A percentile compares a stretch with the other conserved stretches of the same genome.
Evolutionary conservation across 176 grass and related monocot species (phyloP).

Genomic region (Ensete glaucum): DNA sequence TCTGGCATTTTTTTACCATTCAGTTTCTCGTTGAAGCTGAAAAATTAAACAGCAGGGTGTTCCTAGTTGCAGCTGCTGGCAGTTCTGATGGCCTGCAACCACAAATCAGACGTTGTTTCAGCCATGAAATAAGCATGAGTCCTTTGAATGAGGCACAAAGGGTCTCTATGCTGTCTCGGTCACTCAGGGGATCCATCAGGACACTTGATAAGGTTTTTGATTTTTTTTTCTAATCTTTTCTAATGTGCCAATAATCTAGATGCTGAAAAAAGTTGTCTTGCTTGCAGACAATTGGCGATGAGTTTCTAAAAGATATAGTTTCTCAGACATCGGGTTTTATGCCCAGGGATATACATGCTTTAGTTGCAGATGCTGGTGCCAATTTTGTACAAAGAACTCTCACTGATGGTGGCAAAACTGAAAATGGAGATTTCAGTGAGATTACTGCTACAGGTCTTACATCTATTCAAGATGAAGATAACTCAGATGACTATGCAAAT

Average conservation of each 20-base stretch:
- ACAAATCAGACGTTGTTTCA: constrained; percentile 75
- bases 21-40: constrained; percentile 68
- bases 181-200: constrained; percentile 33
- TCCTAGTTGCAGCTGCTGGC: constrained; percentile 75
- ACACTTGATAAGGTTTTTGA: constrained; percentile 43
- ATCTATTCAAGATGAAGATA: constrained; percentile 21
- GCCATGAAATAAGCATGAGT: constrained; percentile 83
- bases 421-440: constrained; percentile 20
- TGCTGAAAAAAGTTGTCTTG: background rate
- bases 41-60: constrained; percentile 49
- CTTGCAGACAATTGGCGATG: constrained; percentile 58
- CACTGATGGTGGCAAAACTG: constrained; percentile 18
- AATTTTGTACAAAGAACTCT: constrained; percentile 54
- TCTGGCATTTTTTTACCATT: constrained; percentile 12
- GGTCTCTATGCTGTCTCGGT: constrained; percentile 61
- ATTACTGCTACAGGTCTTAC: constrained; percentile 27
- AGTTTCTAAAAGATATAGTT: constrained; percentile 65
- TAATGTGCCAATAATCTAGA: background rate
- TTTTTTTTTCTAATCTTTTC: constrained; percentile 3
- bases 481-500: constrained; percentile 9
- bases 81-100: constrained; percentile 69
- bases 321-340: constrained; percentile 85
- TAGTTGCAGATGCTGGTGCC: constrained; percentile 62
- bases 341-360: constrained; percentile 75
- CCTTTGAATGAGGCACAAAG: constrained; percentile 75